A percentile compares a stretch with the other conserved stretches of the same genome.
These are phyloP conservation scores for Schwanniomyces yamadae DNA, from an alignment of 805 yeast genomes.

Conservation along the genomic window DNA sequence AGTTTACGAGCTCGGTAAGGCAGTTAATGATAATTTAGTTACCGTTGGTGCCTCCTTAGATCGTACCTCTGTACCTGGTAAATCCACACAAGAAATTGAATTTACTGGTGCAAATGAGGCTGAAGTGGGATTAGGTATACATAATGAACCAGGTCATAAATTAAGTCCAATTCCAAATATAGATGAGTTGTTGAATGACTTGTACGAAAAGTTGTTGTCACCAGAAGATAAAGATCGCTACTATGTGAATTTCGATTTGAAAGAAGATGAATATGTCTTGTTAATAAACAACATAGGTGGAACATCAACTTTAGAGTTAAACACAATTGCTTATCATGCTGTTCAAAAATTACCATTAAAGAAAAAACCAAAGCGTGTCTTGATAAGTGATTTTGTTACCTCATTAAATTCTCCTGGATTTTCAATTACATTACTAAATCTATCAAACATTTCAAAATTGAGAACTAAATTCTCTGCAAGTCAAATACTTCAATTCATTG, in stretches of 20 bases:
- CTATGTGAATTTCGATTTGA: slow-evolving; percentile 64
- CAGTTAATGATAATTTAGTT: slow-evolving; percentile 64
- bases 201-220: slow-evolving; percentile 63
- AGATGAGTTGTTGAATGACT: slow-evolving; percentile 52
- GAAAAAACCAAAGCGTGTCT: slow-evolving; percentile 66
- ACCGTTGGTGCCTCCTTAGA: slow-evolving; percentile 89
- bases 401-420: slow-evolving; percentile 93
- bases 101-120: slow-evolving; percentile 59
- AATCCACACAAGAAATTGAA: slow-evolving; percentile 41
- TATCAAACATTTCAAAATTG: slow-evolving; percentile 44
- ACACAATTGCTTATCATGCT: slow-evolving; percentile 66
- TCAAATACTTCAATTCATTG: slow-evolving; percentile 53
- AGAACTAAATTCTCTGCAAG: slow-evolving; percentile 26
- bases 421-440: slow-evolving; percentile 77
- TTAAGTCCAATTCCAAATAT: slow-evolving; percentile 68
- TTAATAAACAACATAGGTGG: slow-evolving; percentile 89
- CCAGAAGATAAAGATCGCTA: slow-evolving; percentile 71
- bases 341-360: slow-evolving; percentile 49
- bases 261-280: slow-evolving; percentile 63
- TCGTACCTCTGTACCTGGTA: slow-evolving; percentile 88
- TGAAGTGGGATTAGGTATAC: slow-evolving; percentile 95
- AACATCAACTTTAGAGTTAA: slow-evolving; percentile 74
- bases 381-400: slow-evolving; percentile 80
- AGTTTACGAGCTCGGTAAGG: slow-evolving; percentile 57
- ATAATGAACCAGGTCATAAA: slow-evolving; percentile 84